Evolutionary conservation across 768 basidiomycete species (phyloP), one percentile per base, ranked within the genome.

Genomic region (Suillus bovinus): DNA sequence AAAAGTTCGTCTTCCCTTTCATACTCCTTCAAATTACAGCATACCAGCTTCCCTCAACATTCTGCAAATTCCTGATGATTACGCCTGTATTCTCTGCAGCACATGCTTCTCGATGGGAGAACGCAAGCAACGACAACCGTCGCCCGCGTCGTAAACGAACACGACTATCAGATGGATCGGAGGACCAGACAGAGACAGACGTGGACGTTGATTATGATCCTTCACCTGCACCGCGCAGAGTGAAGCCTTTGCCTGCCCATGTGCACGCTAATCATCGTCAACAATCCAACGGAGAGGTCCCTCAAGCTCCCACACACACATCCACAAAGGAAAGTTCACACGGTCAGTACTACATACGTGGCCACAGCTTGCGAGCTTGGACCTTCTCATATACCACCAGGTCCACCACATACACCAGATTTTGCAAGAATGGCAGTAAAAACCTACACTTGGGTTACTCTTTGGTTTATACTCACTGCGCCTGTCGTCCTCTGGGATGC

Each of bases 401-500:
- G 20, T 47, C 57, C 58, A 33, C 42, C 59, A n/a, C n/a, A n/a
- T n/a, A n/a, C n/a, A n/a, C n/a, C 65, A 64, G 50, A 34, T 59
- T 56, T 56, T 67, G 31, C 49, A 58, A 41, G 36, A 17, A 86
- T 86, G 85, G 71, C 82, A 47, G 71, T 80, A 31, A 85, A 83
- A 64, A 82, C 82, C 0, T 68, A 83, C 65, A 79, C 77, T 60
- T 86, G 86, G 86, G 78, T 89, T 33, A 79, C 86, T 1, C 74
- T 85, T 24, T 90, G 90, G 90, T 91, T 91, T 69, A 66, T 89
- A 5, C 53, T 92, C 50, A 63, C 73, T 0, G 63, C 67, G 0
- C 73, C 73, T 2, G 76, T 94, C 62, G 82, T 93, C 62, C 64
- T 84, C 59, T 94, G 92, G 93, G 92, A 94, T 80, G 89, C 78